Conservation (phyloP, 2,329 filamentous ascomycete genomes). For the Zymoseptoria passerinii region DNA sequence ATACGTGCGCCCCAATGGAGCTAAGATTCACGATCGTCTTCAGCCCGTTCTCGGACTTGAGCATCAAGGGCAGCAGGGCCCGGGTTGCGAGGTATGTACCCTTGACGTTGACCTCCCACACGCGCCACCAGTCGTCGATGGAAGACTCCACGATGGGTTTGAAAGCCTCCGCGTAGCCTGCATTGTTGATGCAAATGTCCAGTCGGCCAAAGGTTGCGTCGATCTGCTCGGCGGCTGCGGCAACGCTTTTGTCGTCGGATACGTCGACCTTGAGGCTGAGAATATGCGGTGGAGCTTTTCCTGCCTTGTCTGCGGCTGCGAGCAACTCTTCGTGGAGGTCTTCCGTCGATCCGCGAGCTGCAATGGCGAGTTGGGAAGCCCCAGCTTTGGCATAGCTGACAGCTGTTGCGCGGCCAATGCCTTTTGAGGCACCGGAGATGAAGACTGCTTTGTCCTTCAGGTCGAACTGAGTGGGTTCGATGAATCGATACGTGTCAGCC, state of each 20-base stretch:
- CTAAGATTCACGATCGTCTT: constrained; percentile 39
- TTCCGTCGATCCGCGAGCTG: constrained; percentile 43
- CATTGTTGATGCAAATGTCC: constrained; percentile 34
- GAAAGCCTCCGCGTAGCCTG: constrained; percentile 21
- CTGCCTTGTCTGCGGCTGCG: constrained; percentile 30
- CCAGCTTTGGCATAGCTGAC: constrained; percentile 49
- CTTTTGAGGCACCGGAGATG: constrained; percentile 41
- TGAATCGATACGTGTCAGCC: constrained; percentile 44
- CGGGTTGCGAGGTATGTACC: constrained; percentile 32
- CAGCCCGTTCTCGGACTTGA: constrained; percentile 16
- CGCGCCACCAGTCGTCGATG: constrained; percentile 39
- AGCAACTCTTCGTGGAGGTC: constrained; percentile 31
- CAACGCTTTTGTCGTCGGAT: constrained; percentile 31
- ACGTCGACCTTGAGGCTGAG: constrained; percentile 39
- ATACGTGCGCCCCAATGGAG: constrained; percentile 34
- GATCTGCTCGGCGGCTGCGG: constrained; percentile 29
- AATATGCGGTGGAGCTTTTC: constrained; percentile 33
- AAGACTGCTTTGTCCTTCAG: constrained; percentile 40
- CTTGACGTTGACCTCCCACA: constrained; percentile 44
- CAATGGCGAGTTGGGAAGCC: constrained; percentile 45
- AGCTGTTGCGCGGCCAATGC: constrained; percentile 43
- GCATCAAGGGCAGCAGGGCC: constrained; percentile 42
- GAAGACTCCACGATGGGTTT: constrained; percentile 21
- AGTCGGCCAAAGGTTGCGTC: constrained; percentile 26
- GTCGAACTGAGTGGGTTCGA: constrained; percentile 27